A percentile compares a stretch with the other conserved stretches of the same genome.
Evolutionary conservation across 352 stramenopile genomes (phyloP).

Genomic region (Phytophthora ohioensis): DNA sequence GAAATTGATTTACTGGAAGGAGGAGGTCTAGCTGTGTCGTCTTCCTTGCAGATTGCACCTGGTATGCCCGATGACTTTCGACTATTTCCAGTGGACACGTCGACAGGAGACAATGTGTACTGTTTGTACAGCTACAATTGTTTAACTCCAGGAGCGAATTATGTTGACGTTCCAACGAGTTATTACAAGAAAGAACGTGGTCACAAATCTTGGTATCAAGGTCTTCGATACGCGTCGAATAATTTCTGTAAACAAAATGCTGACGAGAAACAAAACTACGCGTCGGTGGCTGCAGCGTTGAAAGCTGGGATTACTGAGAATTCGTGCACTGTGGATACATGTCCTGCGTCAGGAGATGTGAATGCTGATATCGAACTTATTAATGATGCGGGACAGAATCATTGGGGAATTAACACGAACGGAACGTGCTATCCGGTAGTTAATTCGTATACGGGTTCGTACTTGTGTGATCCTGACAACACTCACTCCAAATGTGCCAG

Average conservation of each 20-base stretch:
- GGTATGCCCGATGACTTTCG: constrained; percentile 60
- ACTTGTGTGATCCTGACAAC: constrained; percentile 69
- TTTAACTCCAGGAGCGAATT: constrained; percentile 40
- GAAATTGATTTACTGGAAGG: constrained; percentile 95
- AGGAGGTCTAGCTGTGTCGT: constrained; percentile 65
- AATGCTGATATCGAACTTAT: constrained; percentile 43
- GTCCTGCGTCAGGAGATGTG: constrained; percentile 45
- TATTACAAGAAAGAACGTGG: constrained; percentile 37
- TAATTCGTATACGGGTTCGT: constrained; percentile 67
- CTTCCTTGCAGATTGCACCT: constrained; percentile 84
- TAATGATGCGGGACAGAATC: constrained; percentile 22
- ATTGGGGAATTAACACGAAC: constrained; percentile 56
- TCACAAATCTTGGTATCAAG: constrained; percentile 55
- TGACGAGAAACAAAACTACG: constrained; percentile 29
- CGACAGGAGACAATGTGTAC: constrained; percentile 28
- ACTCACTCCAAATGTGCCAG: constrained; percentile 40
- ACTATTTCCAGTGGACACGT: constrained; percentile 27
- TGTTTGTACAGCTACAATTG: constrained; percentile 44
- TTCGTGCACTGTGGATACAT: constrained; percentile 33
- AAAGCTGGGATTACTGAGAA: constrained; percentile 44
- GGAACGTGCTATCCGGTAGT: constrained; percentile 64
- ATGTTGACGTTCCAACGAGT: constrained; percentile 40
- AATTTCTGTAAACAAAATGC: constrained; percentile 40
- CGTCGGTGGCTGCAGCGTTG: constrained; percentile 29
- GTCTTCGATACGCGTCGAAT: constrained; percentile 49